Conservation (phyloP, 208 protist genomes). For the Phytomonas sp. region DNA sequence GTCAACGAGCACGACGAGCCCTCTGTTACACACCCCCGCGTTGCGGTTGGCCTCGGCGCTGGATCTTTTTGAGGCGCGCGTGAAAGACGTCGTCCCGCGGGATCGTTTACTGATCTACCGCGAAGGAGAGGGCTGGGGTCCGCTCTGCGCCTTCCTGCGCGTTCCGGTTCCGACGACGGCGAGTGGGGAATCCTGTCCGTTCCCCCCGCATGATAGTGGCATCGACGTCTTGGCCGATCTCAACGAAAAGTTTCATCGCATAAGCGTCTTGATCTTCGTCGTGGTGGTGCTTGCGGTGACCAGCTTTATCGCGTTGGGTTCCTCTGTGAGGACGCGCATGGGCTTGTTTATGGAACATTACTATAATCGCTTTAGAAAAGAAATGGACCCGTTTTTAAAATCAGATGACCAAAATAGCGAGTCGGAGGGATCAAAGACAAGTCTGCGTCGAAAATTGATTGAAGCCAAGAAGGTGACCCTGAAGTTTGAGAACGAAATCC, state of each 20-base stretch:
- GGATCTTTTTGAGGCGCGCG: conserved; percentile 66
- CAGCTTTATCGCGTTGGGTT: not conserved
- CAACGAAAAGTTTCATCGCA: conserved; percentile 23
- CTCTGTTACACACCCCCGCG: conserved; percentile 13
- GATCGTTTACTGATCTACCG: conserved; percentile 78
- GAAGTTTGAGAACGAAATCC: conserved; percentile 40
- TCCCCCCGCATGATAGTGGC: conserved; percentile 36
- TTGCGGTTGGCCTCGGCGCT: conserved; percentile 35
- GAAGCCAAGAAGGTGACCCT: conserved; percentile 55
- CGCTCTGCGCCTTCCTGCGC: conserved; percentile 61
- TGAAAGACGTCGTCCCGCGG: conserved; percentile 53
- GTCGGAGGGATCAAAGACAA: conserved; percentile 15
- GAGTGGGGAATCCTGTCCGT: conserved; percentile 24
- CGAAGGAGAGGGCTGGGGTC: conserved; percentile 65
- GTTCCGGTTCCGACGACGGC: conserved; percentile 26
- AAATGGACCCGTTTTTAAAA: conserved; percentile 35
- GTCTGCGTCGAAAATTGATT: conserved; percentile 34
- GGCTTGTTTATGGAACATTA: conserved; percentile 2
- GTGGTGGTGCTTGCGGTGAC: conserved; percentile 21
- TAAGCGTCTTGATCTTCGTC: conserved; percentile 21
- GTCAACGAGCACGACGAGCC: conserved; percentile 12
- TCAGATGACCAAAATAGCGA: conserved; percentile 18
- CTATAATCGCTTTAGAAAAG: conserved; percentile 19
- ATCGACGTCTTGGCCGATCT: conserved; percentile 35
- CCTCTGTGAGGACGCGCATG: not conserved